A percentile compares a stretch with the other conserved stretches of the same genome.
Conservation (phyloP, 2,329 filamentous ascomycete species). For the Fusarium caatingaense region DNA sequence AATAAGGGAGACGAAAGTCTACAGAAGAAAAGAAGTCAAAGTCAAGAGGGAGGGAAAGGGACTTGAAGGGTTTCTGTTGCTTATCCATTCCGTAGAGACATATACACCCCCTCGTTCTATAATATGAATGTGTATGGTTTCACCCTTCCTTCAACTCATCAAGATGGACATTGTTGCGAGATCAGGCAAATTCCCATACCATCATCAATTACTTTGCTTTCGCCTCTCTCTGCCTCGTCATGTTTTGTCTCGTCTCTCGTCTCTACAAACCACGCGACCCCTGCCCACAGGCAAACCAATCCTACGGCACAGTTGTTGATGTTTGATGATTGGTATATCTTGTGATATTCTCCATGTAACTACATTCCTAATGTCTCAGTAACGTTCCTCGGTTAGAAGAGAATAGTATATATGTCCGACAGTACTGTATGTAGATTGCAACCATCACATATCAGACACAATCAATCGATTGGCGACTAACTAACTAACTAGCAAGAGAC, state of each 20-base stretch:
- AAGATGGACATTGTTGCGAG: slow-evolving; percentile 14
- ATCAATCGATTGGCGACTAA: too few species aligned
- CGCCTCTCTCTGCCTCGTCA: not conserved
- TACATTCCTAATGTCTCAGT: slow-evolving; percentile 37
- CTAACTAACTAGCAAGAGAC: not conserved
- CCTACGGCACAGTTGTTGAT: not conserved
- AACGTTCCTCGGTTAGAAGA: slow-evolving; percentile 5
- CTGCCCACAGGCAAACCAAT: slow-evolving; percentile 24
- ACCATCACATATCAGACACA: slow-evolving; percentile 30
- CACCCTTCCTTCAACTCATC: slow-evolving; percentile 15
- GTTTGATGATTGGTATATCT: not conserved
- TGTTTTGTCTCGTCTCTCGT: slow-evolving; percentile 16
- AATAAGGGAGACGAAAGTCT: slow-evolving; percentile 3
- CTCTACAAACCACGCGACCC: slow-evolving; percentile 32
- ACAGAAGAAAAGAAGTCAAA: not conserved
- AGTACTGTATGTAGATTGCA: slow-evolving; percentile 11
- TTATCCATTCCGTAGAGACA: slow-evolving; percentile 15
- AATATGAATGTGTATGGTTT: not conserved
- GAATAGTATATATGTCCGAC: not conserved
- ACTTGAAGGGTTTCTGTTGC: slow-evolving; percentile 4
- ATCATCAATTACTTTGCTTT: not conserved
- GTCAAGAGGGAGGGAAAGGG: slow-evolving; percentile 2
- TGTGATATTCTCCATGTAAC: slow-evolving; percentile 14
- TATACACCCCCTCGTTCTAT: slow-evolving; percentile 20
- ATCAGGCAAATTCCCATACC: slow-evolving; percentile 15